phyloP scores from a whole-genome alignment of 495 filamentous ascomycete genomes.

The Neurospora africana region DNA sequence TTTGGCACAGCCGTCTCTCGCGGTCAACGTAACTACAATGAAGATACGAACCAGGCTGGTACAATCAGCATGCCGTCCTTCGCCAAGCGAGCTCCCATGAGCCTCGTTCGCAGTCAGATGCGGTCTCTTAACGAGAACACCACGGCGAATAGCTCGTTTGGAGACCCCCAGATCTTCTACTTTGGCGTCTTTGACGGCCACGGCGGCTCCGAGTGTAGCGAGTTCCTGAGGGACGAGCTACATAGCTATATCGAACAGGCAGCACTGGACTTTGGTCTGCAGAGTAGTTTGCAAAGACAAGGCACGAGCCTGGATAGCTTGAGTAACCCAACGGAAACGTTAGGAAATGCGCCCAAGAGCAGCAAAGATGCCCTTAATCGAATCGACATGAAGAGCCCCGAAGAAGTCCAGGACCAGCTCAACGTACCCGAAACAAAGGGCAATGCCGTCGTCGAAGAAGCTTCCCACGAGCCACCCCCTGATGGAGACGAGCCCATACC shows the following conservation, averaged over 20 bases:
- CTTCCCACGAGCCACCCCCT: slow-evolving; percentile 17
- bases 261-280: slow-evolving; percentile 58
- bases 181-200: slow-evolving; percentile 96
- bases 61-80: slow-evolving; percentile 89
- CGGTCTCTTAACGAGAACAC: slow-evolving; percentile 42
- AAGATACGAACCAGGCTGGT: slow-evolving; percentile 90
- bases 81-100: slow-evolving; percentile 67
- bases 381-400: slow-evolving; percentile 28
- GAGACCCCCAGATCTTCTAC: slow-evolving; percentile 93
- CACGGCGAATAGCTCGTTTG: slow-evolving; percentile 60
- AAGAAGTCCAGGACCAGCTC: slow-evolving; percentile 23
- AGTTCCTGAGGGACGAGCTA: slow-evolving; percentile 71
- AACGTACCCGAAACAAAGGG: slow-evolving; percentile 18
- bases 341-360: slow-evolving; percentile 7
- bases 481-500: slow-evolving; percentile 22
- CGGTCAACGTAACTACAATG: slow-evolving; percentile 76
- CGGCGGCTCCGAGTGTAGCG: slow-evolving; percentile 81
- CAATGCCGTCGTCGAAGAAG: slow-evolving; percentile 17
- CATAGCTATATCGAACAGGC: slow-evolving; percentile 83
- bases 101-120: slow-evolving; percentile 41
- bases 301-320: slow-evolving; percentile 1
- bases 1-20: slow-evolving; percentile 73
- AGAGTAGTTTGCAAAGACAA: slow-evolving; percentile 50
- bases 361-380: slow-evolving; percentile 16
- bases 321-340: background rate